A percentile compares a stretch with the other conserved stretches of the same genome.
These are phyloP conservation scores for Rhodosporidiobolus odoratus DNA, from an alignment of 768 basidiomycete genomes.

Conservation along the genomic window DNA sequence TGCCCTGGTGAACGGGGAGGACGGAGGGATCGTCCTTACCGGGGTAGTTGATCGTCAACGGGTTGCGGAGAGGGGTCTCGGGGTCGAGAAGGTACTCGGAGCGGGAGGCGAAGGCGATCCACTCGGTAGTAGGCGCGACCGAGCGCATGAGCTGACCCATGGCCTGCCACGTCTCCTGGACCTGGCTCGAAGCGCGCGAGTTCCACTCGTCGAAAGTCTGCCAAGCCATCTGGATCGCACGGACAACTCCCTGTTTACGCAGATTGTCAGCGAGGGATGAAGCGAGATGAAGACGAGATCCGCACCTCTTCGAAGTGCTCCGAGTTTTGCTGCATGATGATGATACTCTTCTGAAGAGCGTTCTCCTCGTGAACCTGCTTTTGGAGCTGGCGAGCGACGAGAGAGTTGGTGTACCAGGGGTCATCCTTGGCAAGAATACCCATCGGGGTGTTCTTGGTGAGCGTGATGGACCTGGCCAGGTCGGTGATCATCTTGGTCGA, in stretches of 20 bases:
- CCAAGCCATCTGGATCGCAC: conserved; percentile 93
- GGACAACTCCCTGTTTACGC: conserved; percentile 90
- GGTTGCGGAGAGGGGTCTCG: conserved; percentile 85
- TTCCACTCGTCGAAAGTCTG: conserved; percentile 80
- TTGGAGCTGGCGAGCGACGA: conserved; percentile 71
- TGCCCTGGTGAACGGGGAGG: conserved; percentile 75
- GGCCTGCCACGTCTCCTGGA: conserved; percentile 67
- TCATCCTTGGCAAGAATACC: conserved; percentile 70
- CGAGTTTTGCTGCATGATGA: conserved; percentile 93
- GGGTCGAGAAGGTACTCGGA: conserved; percentile 94
- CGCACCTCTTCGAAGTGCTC: conserved; percentile 98
- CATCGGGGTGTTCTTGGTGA: conserved; percentile 93
- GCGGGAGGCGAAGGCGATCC: conserved; percentile 90
- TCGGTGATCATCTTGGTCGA: conserved; percentile 81
- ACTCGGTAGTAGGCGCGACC: conserved; percentile 65
- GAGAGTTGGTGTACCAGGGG: conserved; percentile 63
- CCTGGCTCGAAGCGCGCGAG: conserved; percentile 61
- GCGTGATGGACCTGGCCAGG: conserved; percentile 75
- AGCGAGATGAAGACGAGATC: no score
- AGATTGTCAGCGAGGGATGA: no score
- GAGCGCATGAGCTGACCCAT: conserved; percentile 70
- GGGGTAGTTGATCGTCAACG: conserved; percentile 69
- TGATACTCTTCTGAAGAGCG: conserved; percentile 89
- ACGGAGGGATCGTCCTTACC: conserved; percentile 84
- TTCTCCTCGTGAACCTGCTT: conserved; percentile 91